Evolutionary conservation across 148 eudicot species (phyloP).

Genomic region (Chenopodium berlandieri): DNA sequence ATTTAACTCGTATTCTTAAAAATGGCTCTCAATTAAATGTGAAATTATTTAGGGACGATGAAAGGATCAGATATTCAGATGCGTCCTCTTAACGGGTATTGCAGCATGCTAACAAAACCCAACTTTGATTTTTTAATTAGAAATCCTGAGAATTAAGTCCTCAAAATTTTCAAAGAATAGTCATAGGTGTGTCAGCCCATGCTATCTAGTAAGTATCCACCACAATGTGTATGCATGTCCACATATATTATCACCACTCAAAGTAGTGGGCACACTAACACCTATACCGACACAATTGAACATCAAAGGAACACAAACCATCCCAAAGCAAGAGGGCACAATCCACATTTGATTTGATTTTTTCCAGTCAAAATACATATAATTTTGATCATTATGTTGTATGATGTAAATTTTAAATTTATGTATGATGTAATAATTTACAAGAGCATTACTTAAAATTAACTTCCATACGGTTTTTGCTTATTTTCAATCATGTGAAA

Average conservation of each 20-base stretch:
- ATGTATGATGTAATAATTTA: no score
- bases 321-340: neutral
- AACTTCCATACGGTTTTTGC: neutral
- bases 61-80: neutral
- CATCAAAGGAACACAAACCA: neutral
- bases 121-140: no score
- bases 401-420: neutral
- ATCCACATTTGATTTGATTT: neutral
- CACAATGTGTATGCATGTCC: neutral
- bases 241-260: neutral
- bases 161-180: neutral
- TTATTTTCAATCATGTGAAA: neutral
- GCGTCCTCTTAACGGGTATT: neutral
- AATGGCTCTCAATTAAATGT: no score
- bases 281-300: neutral
- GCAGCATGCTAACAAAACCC: neutral
- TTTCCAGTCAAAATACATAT: neutral
- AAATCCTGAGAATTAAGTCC: neutral
- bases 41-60: no score
- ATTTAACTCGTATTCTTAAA: no score
- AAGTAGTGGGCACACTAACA: neutral
- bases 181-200: neutral
- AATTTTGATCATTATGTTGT: neutral
- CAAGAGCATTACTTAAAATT: neutral
- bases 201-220: constrained; percentile 1